Evolutionary conservation across 2,329 filamentous ascomycete genomes (phyloP).

Genomic region (Drechslerella coelobrocha): DNA sequence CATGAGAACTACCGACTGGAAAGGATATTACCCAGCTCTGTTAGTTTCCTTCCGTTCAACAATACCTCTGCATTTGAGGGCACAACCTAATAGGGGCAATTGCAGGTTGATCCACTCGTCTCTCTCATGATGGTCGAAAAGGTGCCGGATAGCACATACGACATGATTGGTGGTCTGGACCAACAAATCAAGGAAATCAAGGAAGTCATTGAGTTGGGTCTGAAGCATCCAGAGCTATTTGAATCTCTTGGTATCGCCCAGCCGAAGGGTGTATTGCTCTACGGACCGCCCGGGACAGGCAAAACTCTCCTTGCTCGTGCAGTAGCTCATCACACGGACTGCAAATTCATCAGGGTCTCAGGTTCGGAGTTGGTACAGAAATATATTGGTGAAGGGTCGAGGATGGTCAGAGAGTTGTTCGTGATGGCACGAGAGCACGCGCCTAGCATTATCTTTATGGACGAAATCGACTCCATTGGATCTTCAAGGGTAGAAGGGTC

Average conservation of each 20-base stretch:
- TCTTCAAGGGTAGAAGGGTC: slow-evolving; percentile 95
- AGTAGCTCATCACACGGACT: slow-evolving; percentile 97
- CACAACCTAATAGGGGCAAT: slow-evolving; percentile 13
- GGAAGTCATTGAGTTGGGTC: slow-evolving; percentile 96
- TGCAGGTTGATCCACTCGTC: slow-evolving; percentile 81
- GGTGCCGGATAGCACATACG: slow-evolving; percentile 98
- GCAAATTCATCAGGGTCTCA: slow-evolving; percentile 97
- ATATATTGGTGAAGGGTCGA: slow-evolving; percentile 96
- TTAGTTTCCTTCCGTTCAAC: slow-evolving; percentile 14
- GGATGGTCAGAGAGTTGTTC: slow-evolving; percentile 98
- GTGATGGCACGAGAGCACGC: slow-evolving; percentile 99
- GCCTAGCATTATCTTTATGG: slow-evolving; percentile 99
- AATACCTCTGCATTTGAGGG: not conserved
- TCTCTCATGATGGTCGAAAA: slow-evolving; percentile 99
- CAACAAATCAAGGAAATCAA: slow-evolving; percentile 99
- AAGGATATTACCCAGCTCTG: slow-evolving; percentile 96
- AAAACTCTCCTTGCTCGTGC: slow-evolving; percentile 95
- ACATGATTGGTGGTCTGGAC: slow-evolving; percentile 99
- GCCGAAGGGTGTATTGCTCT: slow-evolving; percentile 94
- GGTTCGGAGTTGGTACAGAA: slow-evolving; percentile 97
- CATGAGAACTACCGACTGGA: slow-evolving; percentile 99
- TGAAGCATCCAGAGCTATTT: slow-evolving; percentile 98
- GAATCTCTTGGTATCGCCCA: slow-evolving; percentile 99
- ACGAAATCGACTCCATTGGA: slow-evolving; percentile 98
- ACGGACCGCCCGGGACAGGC: slow-evolving; percentile 94